Evolutionary conservation across 108 stramenopile genomes (phyloP).

Genomic region (Skeletonema menzelii): DNA sequence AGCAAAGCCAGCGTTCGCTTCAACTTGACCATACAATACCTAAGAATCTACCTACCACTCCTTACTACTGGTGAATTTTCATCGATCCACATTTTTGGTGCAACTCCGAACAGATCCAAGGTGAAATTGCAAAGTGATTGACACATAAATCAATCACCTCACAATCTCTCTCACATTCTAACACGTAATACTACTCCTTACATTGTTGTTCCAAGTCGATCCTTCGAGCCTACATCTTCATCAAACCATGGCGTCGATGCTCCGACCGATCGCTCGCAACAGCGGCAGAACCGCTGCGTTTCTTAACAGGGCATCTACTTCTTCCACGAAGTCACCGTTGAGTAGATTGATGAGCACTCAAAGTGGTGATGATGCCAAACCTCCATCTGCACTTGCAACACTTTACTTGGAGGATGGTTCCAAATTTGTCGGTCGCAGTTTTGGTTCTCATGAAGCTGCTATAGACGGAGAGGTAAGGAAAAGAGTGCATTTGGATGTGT

Average conservation of each 20-base stretch:
- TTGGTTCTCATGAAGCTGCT: conserved; percentile 69
- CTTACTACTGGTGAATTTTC: no score
- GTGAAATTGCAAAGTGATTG: not conserved
- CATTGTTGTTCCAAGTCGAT: not conserved
- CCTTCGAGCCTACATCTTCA: not conserved
- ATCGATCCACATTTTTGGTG: no score
- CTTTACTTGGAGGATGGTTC: conserved; percentile 86
- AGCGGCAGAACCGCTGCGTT: conserved; percentile 16
- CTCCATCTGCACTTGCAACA: conserved; percentile 72
- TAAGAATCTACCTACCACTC: no score
- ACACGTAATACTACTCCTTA: no score
- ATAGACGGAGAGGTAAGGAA: conserved; percentile 84
- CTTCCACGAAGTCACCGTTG: not conserved
- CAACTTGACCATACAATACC: no score
- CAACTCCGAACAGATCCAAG: not conserved
- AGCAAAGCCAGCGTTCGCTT: no score
- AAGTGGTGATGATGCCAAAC: conserved; percentile 67
- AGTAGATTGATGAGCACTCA: conserved; percentile 54
- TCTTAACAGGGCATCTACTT: not conserved
- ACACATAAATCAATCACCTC: not conserved
- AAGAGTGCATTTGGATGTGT: not conserved
- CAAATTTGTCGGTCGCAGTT: conserved; percentile 65
- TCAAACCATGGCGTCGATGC: conserved; percentile 32
- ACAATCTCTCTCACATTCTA: not conserved
- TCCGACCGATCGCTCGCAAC: conserved; percentile 29